Percentiles rank a stretch among this genome's conserved stretches.
Conservation (phyloP, 139 green algal genomes). For the Trebouxia sp. region DNA sequence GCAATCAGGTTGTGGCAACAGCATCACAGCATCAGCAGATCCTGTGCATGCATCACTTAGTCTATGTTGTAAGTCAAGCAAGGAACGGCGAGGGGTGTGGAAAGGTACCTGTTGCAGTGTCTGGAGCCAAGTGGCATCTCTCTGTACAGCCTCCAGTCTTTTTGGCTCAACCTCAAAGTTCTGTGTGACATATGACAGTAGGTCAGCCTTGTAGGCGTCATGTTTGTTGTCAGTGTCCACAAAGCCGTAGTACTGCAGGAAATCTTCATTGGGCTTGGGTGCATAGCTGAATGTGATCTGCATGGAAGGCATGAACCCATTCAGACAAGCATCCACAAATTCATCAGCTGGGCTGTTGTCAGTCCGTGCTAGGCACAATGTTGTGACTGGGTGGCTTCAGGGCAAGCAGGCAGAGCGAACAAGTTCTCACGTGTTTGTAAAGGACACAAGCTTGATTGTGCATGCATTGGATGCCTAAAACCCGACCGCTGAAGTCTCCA, state of each 20-base stretch:
- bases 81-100: not conserved
- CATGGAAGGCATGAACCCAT: not conserved
- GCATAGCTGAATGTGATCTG: not conserved
- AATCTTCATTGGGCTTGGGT: not conserved
- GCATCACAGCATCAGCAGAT: too few relatives aligned
- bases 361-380: too few relatives aligned
- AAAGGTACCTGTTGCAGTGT: not conserved
- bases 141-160: not conserved
- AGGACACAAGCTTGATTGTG: too few relatives aligned
- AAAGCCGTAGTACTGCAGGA: slow-evolving; percentile 4
- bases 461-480: too few relatives aligned
- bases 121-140: not conserved
- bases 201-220: not conserved
- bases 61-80: not conserved
- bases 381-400: too few relatives aligned
- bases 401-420: too few relatives aligned
- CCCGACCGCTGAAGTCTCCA: too few relatives aligned
- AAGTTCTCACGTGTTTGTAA: too few relatives aligned
- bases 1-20: too few relatives aligned
- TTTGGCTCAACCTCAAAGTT: not conserved
- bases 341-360: too few relatives aligned
- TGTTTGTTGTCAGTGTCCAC: not conserved
- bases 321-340: not conserved
- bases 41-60: too few relatives aligned
- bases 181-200: not conserved